phyloP scores from a whole-genome alignment of 257 asterid genomes.

The Agastache rugosa region DNA sequence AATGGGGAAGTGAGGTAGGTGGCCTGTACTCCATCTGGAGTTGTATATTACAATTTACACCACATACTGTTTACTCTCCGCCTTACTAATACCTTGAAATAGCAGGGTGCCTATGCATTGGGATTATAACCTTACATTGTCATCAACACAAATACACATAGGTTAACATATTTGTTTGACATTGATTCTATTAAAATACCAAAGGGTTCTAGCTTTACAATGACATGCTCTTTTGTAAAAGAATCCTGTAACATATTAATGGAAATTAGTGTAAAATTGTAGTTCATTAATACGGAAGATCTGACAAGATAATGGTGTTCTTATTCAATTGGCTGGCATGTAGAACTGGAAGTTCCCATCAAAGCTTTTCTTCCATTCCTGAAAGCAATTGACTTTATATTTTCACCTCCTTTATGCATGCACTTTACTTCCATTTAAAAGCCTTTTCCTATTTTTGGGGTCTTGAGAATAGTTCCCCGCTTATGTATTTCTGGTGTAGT shows the following conservation, averaged over 20 bases:
- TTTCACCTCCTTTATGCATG: background rate
- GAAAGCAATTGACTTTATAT: background rate
- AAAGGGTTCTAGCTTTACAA: constrained; percentile 4
- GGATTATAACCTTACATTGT: constrained; percentile 8
- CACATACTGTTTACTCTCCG: constrained; percentile 11
- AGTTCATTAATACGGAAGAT: background rate
- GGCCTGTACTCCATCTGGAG: constrained; percentile 25
- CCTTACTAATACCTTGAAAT: constrained; percentile 25
- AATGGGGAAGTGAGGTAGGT: constrained; percentile 94
- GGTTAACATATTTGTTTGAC: background rate
- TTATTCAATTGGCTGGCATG: background rate
- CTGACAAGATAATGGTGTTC: too few relatives aligned
- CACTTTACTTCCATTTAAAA: constrained; percentile 1
- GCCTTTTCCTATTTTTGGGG: background rate
- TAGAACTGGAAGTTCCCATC: constrained; percentile 14
- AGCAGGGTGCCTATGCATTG: constrained; percentile 1
- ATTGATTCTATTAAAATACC: background rate
- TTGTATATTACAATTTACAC: constrained; percentile 27
- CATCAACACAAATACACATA: background rate
- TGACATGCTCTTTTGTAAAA: background rate
- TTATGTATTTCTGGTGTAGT: background rate
- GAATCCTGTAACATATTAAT: background rate
- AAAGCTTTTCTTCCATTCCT: background rate
- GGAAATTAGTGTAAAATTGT: constrained; percentile 8
- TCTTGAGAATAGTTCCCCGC: background rate